phyloP scores from a whole-genome alignment of 2,329 filamentous ascomycete genomes.

The Zasmidium citrigriseum region DNA sequence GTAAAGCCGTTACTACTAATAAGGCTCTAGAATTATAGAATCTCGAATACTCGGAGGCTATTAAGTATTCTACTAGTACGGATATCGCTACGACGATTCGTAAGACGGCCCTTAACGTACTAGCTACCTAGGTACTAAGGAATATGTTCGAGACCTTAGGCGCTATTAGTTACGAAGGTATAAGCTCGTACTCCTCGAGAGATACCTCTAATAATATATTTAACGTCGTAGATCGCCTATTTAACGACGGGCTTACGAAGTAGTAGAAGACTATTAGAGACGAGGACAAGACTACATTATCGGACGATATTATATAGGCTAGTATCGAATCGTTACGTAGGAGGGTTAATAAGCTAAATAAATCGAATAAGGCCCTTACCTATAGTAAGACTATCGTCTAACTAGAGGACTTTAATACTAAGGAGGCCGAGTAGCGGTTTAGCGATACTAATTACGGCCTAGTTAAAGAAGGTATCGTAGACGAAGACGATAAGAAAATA shows the following conservation, averaged over 20 bases:
- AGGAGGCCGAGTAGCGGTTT: background rate
- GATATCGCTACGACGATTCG: background rate
- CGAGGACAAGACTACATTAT: background rate
- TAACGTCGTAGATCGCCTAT: background rate
- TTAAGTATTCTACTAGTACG: background rate
- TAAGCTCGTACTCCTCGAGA: background rate
- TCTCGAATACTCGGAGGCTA: background rate
- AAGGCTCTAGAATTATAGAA: background rate
- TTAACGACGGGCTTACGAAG: background rate
- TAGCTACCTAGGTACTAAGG: background rate
- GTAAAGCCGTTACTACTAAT: background rate
- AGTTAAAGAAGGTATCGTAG: background rate
- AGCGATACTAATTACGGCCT: background rate
- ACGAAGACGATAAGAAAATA: background rate
- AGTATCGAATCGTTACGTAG: background rate
- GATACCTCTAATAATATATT: background rate
- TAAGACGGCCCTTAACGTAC: background rate
- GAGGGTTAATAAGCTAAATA: background rate
- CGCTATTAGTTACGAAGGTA: background rate
- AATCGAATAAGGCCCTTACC: background rate
- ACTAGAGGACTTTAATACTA: background rate
- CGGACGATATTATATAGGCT: background rate
- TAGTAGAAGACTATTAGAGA: background rate
- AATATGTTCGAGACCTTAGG: background rate
- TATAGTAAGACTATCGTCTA: background rate